Conservation (phyloP, 495 filamentous ascomycete species). For the Aspergillus ostianus region DNA sequence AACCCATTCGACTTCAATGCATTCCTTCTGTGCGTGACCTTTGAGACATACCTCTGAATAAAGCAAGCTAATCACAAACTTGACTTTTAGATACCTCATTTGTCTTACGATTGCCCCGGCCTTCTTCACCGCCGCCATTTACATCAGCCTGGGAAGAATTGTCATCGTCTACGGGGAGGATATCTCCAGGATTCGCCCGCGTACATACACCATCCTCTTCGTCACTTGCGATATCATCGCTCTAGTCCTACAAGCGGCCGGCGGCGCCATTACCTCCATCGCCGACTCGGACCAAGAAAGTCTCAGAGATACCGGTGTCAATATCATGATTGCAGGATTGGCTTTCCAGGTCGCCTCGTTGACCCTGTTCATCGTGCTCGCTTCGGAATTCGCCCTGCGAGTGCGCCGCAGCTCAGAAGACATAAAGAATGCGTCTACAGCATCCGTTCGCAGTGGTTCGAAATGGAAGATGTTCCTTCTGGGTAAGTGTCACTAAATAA, state of each 20-base stretch:
- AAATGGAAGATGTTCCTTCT: constrained; percentile 21
- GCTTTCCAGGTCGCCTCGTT: constrained; percentile 55
- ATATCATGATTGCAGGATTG: constrained; percentile 57
- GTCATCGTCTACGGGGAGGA: constrained; percentile 46
- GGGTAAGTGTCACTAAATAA: constrained; percentile 7
- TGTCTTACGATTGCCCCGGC: constrained; percentile 54
- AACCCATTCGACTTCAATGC: constrained; percentile 35
- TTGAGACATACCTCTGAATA: constrained; percentile 3
- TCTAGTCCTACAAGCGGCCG: constrained; percentile 53
- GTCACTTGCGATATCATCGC: constrained; percentile 52
- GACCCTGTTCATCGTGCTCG: constrained; percentile 49
- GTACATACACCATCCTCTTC: constrained; percentile 53
- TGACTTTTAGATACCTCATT: constrained; percentile 42
- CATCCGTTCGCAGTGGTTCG: no score
- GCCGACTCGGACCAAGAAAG: constrained; percentile 27
- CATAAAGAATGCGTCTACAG: neutral
- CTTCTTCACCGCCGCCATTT: constrained; percentile 56
- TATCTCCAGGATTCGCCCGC: constrained; percentile 48
- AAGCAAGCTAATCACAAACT: constrained; percentile 7
- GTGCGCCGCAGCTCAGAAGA: constrained; percentile 25
- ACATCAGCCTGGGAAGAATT: constrained; percentile 55
- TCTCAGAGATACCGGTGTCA: constrained; percentile 34
- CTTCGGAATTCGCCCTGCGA: constrained; percentile 46
- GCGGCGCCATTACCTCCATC: constrained; percentile 51
- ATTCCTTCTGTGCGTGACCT: constrained; percentile 38